Evolutionary conservation across 805 yeast species (phyloP).

Genomic region (Yarrowia sp.): DNA sequence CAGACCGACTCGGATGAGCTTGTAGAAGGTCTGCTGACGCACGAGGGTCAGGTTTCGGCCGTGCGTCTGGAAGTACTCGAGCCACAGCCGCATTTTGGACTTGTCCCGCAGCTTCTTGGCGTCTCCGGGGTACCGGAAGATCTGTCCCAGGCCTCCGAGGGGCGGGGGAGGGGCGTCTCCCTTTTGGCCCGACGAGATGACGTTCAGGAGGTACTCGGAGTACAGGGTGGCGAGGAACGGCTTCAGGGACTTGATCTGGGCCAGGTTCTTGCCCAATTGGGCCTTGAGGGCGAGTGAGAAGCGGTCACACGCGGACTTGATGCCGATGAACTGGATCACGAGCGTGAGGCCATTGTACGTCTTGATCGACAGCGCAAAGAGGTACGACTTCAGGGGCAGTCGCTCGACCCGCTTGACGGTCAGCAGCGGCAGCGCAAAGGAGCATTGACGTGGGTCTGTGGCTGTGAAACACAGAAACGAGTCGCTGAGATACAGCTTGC

Average conservation of each 20-base stretch:
- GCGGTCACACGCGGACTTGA: constrained; percentile 77
- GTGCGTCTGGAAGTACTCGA: constrained; percentile 80
- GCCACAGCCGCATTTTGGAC: constrained; percentile 90
- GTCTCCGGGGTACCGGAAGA: constrained; percentile 89
- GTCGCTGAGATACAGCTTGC: constrained; percentile 74
- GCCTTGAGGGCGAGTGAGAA: constrained; percentile 75
- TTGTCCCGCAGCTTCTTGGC: constrained; percentile 77
- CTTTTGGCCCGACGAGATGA: constrained; percentile 43
- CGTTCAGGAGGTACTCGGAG: constrained; percentile 78
- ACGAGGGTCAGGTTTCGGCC: constrained; percentile 84
- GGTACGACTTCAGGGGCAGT: constrained; percentile 74
- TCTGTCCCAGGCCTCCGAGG: constrained; percentile 89
- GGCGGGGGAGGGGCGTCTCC: constrained; percentile 49
- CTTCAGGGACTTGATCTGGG: constrained; percentile 63
- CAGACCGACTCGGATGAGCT: constrained; percentile 84
- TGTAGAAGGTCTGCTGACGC: constrained; percentile 77
- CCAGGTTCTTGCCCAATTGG: constrained; percentile 66
- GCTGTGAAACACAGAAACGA: constrained; percentile 80
- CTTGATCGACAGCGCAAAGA: constrained; percentile 76
- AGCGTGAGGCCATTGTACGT: constrained; percentile 70
- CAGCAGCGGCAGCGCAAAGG: constrained; percentile 73
- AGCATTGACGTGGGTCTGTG: constrained; percentile 71
- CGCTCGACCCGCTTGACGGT: constrained; percentile 86
- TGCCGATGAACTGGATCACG: constrained; percentile 76
- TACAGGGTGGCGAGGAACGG: constrained; percentile 75